phyloP scores from a whole-genome alignment of 1,139 yeast genomes.

The Taphrina flavorubra region DNA sequence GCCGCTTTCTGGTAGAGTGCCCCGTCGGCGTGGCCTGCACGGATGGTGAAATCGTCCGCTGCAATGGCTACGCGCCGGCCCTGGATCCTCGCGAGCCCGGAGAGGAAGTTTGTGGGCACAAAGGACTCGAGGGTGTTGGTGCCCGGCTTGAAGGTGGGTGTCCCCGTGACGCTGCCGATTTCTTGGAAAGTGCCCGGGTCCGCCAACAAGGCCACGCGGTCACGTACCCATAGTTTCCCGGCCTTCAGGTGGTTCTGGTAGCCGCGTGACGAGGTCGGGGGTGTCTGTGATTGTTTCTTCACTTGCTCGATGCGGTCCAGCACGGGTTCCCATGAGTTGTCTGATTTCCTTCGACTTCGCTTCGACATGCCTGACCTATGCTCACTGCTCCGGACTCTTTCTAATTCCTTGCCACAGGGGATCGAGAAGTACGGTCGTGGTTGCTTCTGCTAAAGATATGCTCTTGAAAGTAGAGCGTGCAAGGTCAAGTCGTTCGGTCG shows the following conservation, averaged over 20 bases:
- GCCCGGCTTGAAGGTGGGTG: constrained; percentile 27
- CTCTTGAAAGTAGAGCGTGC: neutral
- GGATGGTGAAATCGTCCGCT: constrained; percentile 38
- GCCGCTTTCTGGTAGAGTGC: constrained; percentile 34
- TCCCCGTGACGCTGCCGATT: constrained; percentile 34
- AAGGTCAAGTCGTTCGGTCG: neutral
- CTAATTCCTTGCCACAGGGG: no score
- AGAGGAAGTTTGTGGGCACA: constrained; percentile 34
- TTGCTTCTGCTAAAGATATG: neutral
- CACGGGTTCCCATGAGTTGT: constrained; percentile 15
- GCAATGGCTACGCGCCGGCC: constrained; percentile 38
- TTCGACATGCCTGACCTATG: neutral
- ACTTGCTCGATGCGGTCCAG: constrained; percentile 30
- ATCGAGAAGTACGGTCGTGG: neutral
- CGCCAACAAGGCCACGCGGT: constrained; percentile 15
- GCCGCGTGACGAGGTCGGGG: constrained; percentile 29
- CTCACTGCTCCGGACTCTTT: no score
- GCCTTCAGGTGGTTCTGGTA: constrained; percentile 28
- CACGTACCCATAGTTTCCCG: constrained; percentile 38
- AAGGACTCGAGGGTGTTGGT: constrained; percentile 31
- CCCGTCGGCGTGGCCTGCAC: constrained; percentile 39
- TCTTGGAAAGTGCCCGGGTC: constrained; percentile 26
- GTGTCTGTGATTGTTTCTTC: constrained; percentile 20
- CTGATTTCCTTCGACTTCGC: neutral
- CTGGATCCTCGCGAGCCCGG: constrained; percentile 28